Base-by-base conservation (phyloP, 192 early-diverging fungal species). In the Linnemannia schmuckeri region DNA sequence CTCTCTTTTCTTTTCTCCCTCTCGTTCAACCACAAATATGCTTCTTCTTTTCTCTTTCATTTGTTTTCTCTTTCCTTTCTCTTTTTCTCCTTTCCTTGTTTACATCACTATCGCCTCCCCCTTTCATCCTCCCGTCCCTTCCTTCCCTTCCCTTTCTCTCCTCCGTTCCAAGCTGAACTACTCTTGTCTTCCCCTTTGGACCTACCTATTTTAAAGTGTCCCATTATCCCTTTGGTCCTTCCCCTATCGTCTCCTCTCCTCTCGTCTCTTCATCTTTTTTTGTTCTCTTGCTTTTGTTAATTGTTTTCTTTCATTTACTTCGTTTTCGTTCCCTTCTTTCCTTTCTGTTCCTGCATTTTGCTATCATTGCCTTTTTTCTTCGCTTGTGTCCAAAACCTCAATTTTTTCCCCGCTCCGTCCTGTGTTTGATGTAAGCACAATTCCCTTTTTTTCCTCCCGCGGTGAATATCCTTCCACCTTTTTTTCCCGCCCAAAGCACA, bases 401-500 rank as follows among this genome's bases (percentile, higher is more conserved):
- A 35, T 27, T 66, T 66, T 63, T 27, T 66, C 33, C 61, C 61
- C 61, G 57, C 33, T 27, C 27, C 57, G 27, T 46, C 44, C 12
- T 12, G 44, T 46, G 44, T 33, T 33, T 66, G 61, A 66, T 66
- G 61, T 66, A 33, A 66, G 49, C 20, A 18, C 49, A 52, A 20
- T 52, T 20, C 6, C 55, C 55, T 57, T 57, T 54, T 18, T 22
- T 49, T 17, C 52, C 15, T 66, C 61, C 61, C 61, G 61, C 27
- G 61, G 61, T 66, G 61, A 66, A 66, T 13, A 30, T 66, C 61
- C 61, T 66, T 66, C 61, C 30, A 33, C 30, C 57, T 30, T 35
- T 66, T 57, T 66, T 66, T 66, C 61, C 61, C 61, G 61, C 61
- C 27, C 61, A 66, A 66, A 52, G 20, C 49, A 22, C 49, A 52